phyloP scores from a whole-genome alignment of 1,284 basidiomycete genomes.

The Chiua sp. region DNA sequence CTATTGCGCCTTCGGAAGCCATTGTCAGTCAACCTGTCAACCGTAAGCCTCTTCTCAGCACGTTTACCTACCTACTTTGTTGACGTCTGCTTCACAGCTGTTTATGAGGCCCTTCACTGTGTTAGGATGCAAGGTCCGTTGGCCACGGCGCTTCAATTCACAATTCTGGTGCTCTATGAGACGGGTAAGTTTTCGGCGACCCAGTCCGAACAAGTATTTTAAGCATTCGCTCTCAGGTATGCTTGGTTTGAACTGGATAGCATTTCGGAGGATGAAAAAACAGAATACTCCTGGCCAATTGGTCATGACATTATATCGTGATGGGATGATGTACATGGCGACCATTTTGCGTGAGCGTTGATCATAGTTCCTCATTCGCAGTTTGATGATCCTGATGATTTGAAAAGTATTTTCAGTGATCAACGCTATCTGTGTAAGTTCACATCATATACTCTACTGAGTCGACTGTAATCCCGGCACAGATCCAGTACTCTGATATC shows the following conservation, averaged over 20 bases:
- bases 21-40: constrained; percentile 4
- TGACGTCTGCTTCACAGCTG: constrained; percentile 6
- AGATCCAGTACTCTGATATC: constrained; percentile 22
- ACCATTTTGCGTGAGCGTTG: constrained; percentile 17
- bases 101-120: constrained; percentile 20
- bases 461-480: neutral
- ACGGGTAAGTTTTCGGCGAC: constrained; percentile 6
- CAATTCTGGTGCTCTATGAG: constrained; percentile 22
- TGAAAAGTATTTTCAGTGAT: constrained; percentile 23
- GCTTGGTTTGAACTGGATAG: constrained; percentile 24
- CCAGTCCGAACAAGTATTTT: neutral
- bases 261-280: constrained; percentile 21
- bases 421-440: constrained; percentile 21
- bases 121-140: constrained; percentile 6
- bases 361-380: neutral
- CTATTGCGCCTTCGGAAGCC: constrained; percentile 19
- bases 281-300: constrained; percentile 14
- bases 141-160: constrained; percentile 15
- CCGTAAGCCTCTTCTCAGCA: constrained; percentile 4
- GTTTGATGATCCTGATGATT: neutral
- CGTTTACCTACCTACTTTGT: neutral
- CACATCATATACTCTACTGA: neutral
- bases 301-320: constrained; percentile 23
- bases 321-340: constrained; percentile 27
- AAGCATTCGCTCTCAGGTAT: constrained; percentile 14